phyloP scores from a whole-genome alignment of 2,329 filamentous ascomycete species.

The Hypoxylon sp. region DNA sequence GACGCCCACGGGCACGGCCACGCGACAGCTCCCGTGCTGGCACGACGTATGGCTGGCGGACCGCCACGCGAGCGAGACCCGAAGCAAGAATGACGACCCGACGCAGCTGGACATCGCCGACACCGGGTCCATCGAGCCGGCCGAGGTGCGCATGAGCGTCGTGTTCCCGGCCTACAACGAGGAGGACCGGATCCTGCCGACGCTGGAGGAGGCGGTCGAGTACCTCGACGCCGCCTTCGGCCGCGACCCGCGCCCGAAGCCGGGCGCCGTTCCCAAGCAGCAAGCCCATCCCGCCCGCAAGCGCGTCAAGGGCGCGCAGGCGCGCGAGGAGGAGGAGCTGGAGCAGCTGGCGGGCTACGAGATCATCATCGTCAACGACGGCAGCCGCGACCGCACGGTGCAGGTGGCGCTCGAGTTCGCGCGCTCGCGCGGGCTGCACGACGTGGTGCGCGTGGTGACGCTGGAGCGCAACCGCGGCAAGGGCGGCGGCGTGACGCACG shows the following conservation, averaged over 20 bases:
- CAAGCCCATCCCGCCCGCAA: slow-evolving; percentile 46
- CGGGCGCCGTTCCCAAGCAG: slow-evolving; percentile 41
- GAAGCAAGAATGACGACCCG: slow-evolving; percentile 48
- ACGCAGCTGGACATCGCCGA: slow-evolving; percentile 52
- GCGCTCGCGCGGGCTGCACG: slow-evolving; percentile 75
- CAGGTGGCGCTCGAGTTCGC: slow-evolving; percentile 82
- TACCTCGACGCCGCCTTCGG: slow-evolving; percentile 84
- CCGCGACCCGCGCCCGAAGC: slow-evolving; percentile 45
- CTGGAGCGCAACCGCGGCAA: slow-evolving; percentile 89
- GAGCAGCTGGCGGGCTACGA: slow-evolving; percentile 81
- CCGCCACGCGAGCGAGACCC: slow-evolving; percentile 59
- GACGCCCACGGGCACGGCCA: slow-evolving; percentile 64
- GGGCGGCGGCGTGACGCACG: slow-evolving; percentile 93
- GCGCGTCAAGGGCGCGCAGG: slow-evolving; percentile 48
- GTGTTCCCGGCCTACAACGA: slow-evolving; percentile 98
- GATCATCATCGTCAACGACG: slow-evolving; percentile 90
- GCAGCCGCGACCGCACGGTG: slow-evolving; percentile 82
- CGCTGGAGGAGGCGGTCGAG: slow-evolving; percentile 88
- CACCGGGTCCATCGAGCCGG: slow-evolving; percentile 70
- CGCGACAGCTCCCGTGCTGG: slow-evolving; percentile 80
- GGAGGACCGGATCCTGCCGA: slow-evolving; percentile 79
- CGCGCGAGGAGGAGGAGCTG: slow-evolving; percentile 48
- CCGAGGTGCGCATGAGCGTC: slow-evolving; percentile 86
- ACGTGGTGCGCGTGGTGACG: slow-evolving; percentile 80
- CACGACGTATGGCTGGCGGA: slow-evolving; percentile 76